Conservation (phyloP, 352 stramenopile species). For the Phytopythium delawarense region DNA sequence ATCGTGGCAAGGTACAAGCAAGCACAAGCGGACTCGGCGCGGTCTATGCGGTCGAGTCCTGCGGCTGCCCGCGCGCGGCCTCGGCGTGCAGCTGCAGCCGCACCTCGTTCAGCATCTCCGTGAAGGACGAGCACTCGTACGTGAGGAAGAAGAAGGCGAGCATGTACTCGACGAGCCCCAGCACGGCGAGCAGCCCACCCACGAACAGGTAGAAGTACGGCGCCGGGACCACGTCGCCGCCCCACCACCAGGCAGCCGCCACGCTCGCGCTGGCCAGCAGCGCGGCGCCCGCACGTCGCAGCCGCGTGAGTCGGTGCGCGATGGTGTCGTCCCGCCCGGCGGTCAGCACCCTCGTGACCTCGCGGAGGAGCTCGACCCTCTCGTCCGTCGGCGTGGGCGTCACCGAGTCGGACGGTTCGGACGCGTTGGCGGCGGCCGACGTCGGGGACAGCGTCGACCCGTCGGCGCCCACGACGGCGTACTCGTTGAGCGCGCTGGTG, state of each 20-base stretch:
- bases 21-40: background rate
- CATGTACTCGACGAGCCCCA: conserved; percentile 59
- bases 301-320: conserved; percentile 25
- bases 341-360: conserved; percentile 39
- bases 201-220: conserved; percentile 28
- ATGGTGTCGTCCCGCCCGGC: conserved; percentile 39
- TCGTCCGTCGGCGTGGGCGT: conserved; percentile 35
- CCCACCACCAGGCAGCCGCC: conserved; percentile 15
- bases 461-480: conserved; percentile 19
- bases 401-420: conserved; percentile 4
- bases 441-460: conserved; percentile 10
- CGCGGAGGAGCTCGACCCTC: conserved; percentile 32
- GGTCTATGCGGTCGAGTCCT: background rate
- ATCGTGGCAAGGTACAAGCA: background rate
- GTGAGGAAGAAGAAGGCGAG: conserved; percentile 78
- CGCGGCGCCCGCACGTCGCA: conserved; percentile 32
- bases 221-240: conserved; percentile 26
- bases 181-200: conserved; percentile 25
- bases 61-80: background rate
- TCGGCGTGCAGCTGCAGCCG: conserved; percentile 51
- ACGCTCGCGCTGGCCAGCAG: conserved; percentile 28
- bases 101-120: conserved; percentile 65
- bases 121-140: conserved; percentile 80
- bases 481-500: conserved; percentile 28
- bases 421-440: conserved; percentile 8